phyloP scores from a whole-genome alignment of 306 rosid species.

The Gynostemma pentaphyllum region DNA sequence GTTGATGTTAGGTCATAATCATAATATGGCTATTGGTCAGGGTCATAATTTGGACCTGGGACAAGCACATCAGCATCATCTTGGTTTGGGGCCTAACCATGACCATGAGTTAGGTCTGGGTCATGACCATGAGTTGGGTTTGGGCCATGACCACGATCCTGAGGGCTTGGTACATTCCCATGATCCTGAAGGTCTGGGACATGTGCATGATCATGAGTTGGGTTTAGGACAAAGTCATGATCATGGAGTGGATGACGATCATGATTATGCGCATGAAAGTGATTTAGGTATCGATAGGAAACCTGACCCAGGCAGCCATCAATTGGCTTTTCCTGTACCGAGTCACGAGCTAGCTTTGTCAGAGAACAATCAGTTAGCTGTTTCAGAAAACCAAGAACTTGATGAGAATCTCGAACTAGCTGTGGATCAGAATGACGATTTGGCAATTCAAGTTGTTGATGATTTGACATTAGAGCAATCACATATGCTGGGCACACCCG shows the following conservation, averaged over 20 bases:
- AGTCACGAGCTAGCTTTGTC: conserved; percentile 30
- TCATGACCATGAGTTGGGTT: conserved; percentile 26
- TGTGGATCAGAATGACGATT: conserved; percentile 29
- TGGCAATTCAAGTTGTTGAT: conserved; percentile 17
- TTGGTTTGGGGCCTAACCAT: conserved; percentile 33
- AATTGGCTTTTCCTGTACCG: conserved; percentile 36
- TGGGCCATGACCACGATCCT: conserved; percentile 21
- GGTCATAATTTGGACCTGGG: conserved; percentile 48
- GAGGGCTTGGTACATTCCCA: conserved; percentile 42
- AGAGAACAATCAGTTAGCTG: conserved; percentile 25
- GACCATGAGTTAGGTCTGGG: conserved; percentile 47
- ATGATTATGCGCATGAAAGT: conserved; percentile 41
- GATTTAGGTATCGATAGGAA: conserved; percentile 53
- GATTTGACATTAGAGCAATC: conserved; percentile 21
- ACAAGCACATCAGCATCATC: conserved; percentile 37
- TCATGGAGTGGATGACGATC: conserved; percentile 42
- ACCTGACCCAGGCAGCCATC: conserved; percentile 57
- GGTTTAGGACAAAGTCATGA: conserved; percentile 46
- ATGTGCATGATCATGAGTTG: conserved; percentile 39
- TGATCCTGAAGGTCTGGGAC: conserved; percentile 23
- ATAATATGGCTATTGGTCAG: conserved; percentile 44
- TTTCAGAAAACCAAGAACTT: conserved; percentile 24
- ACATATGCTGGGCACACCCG: conserved; percentile 8
- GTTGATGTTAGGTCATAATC: conserved; percentile 45
- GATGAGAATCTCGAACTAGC: conserved; percentile 27